phyloP scores from a whole-genome alignment of 805 yeast species.

The Kodamaea neixiangensis region DNA sequence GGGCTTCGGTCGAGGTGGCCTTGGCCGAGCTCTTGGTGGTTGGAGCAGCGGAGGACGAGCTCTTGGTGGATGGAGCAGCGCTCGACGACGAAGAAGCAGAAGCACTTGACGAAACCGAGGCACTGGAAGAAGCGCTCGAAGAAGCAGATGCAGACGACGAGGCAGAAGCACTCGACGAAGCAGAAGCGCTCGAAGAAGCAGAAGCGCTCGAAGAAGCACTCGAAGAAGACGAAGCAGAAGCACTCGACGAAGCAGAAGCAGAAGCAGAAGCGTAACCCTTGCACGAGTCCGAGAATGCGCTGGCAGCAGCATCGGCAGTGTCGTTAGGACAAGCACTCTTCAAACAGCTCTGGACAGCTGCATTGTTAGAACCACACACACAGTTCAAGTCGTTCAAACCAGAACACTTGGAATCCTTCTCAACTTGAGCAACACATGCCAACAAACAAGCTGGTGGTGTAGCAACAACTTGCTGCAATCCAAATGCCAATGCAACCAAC shows the following conservation, averaged over 20 bases:
- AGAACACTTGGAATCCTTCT: slow-evolving; percentile 55
- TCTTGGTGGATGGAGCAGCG: not conserved
- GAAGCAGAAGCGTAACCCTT: slow-evolving; percentile 34
- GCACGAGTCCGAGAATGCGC: slow-evolving; percentile 59
- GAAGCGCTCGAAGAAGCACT: slow-evolving; percentile 19
- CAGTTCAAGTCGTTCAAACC: slow-evolving; percentile 67
- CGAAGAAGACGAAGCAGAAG: slow-evolving; percentile 10
- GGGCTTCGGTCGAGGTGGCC: slow-evolving; percentile 9
- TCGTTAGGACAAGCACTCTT: slow-evolving; percentile 67
- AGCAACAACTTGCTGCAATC: slow-evolving; percentile 45
- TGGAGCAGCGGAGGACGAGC: slow-evolving; percentile 9
- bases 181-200: slow-evolving; percentile 16
- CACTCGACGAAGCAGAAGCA: slow-evolving; percentile 24
- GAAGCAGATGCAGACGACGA: slow-evolving; percentile 8
- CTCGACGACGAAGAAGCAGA: slow-evolving; percentile 5
- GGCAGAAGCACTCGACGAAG: slow-evolving; percentile 5
- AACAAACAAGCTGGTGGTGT: slow-evolving; percentile 91
- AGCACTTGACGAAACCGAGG: slow-evolving; percentile 8
- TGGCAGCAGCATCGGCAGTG: slow-evolving; percentile 56
- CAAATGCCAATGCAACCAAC: slow-evolving; percentile 38
- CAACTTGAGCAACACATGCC: slow-evolving; percentile 81
- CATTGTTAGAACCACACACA: slow-evolving; percentile 60
- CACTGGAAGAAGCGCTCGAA: slow-evolving; percentile 7
- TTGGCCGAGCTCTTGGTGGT: slow-evolving; percentile 7
- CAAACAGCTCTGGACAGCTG: slow-evolving; percentile 62